These are phyloP conservation scores for Globisporangium yorkense DNA, from an alignment of 352 stramenopile species.

Conservation along the genomic window DNA sequence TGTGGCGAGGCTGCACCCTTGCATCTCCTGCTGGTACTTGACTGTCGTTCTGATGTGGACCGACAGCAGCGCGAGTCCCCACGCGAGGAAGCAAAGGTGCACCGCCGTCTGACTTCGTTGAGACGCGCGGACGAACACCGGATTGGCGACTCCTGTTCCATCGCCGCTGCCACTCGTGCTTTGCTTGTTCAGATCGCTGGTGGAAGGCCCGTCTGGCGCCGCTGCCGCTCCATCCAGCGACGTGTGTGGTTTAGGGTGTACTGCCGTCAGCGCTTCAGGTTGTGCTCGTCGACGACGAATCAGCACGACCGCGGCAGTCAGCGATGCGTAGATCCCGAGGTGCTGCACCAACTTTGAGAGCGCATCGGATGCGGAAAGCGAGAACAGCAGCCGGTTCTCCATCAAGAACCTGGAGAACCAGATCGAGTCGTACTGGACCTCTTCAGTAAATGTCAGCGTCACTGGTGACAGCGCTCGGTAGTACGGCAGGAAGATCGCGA, in stretches of 20 bases:
- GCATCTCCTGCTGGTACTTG: background rate
- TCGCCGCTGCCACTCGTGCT: too few species aligned
- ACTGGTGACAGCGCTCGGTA: background rate
- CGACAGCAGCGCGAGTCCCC: background rate
- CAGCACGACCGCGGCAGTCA: slow-evolving; percentile 6
- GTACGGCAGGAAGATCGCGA: background rate
- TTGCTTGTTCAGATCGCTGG: too few species aligned
- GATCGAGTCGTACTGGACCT: background rate
- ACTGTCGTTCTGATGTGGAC: slow-evolving; percentile 7
- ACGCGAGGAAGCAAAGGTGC: slow-evolving; percentile 9
- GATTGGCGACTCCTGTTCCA: too few species aligned
- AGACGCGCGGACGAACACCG: too few species aligned
- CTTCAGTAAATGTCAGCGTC: too few species aligned
- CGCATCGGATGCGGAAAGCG: slow-evolving; percentile 8
- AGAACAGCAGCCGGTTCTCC: slow-evolving; percentile 2
- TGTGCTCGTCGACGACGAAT: background rate
- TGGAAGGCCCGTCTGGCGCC: too few species aligned
- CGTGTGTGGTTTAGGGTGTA: too few species aligned
- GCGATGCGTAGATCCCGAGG: slow-evolving; percentile 16
- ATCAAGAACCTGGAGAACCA: slow-evolving; percentile 18
- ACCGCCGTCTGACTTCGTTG: background rate
- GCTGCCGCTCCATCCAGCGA: too few species aligned
- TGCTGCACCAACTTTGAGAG: slow-evolving; percentile 22
- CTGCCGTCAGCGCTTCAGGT: too few species aligned
- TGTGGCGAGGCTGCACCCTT: background rate